phyloP scores from a whole-genome alignment of 2,329 filamentous ascomycete species.

The Aspergillus aculeatinus region DNA sequence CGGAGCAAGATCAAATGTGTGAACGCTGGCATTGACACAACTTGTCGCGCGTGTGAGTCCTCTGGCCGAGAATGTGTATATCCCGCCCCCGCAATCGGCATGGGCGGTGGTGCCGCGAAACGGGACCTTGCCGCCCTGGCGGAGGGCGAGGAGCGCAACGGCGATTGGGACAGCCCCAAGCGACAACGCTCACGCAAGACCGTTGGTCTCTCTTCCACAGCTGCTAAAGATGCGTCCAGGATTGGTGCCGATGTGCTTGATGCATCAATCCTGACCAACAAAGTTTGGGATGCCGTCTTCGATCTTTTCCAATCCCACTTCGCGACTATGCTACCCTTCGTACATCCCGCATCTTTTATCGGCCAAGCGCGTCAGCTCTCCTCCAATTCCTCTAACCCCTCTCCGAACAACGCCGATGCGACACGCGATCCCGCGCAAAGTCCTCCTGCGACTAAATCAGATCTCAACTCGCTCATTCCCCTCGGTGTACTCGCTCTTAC shows the following conservation, averaged over 20 bases:
- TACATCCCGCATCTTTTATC: slow-evolving; percentile 56
- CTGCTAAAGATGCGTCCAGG: slow-evolving; percentile 33
- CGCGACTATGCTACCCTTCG: slow-evolving; percentile 56
- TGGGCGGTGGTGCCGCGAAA: slow-evolving; percentile 34
- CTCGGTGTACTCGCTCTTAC: slow-evolving; percentile 58
- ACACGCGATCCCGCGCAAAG: slow-evolving; percentile 31
- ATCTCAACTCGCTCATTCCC: slow-evolving; percentile 49
- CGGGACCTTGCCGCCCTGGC: slow-evolving; percentile 37
- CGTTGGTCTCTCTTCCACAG: slow-evolving; percentile 27
- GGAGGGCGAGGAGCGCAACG: slow-evolving; percentile 42
- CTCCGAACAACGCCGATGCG: slow-evolving; percentile 14
- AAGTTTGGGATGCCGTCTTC: slow-evolving; percentile 59
- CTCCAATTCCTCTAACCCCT: slow-evolving; percentile 19
- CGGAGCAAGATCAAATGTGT: slow-evolving; percentile 85
- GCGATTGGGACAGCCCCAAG: slow-evolving; percentile 45
- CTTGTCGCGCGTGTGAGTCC: slow-evolving; percentile 72
- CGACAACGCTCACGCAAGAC: slow-evolving; percentile 41
- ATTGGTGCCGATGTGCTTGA: slow-evolving; percentile 49
- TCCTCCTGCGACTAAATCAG: slow-evolving; percentile 32
- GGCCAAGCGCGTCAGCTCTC: slow-evolving; percentile 47
- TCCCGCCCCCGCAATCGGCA: slow-evolving; percentile 49
- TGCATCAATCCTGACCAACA: slow-evolving; percentile 50
- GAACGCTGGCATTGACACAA: slow-evolving; percentile 69
- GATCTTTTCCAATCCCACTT: slow-evolving; percentile 60
- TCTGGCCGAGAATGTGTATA: slow-evolving; percentile 72